Conservation (phyloP, 495 filamentous ascomycete species). For the Sordaria brevicollis region DNA sequence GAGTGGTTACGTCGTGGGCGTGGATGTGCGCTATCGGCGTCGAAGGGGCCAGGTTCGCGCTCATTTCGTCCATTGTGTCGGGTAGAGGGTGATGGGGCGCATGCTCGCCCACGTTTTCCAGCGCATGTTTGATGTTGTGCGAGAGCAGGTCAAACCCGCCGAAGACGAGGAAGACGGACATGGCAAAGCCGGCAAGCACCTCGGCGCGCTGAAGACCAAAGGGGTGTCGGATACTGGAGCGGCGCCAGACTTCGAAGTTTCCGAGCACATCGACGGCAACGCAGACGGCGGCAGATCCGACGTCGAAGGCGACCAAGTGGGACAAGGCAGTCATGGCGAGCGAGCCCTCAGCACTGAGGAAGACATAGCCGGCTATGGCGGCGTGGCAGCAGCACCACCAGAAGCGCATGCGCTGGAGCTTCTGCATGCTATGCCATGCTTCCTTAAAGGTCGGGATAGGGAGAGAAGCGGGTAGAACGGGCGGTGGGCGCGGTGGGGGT, state of each 20-base stretch:
- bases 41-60: neutral
- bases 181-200: conserved; percentile 91
- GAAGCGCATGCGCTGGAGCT: conserved; percentile 69
- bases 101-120: conserved; percentile 48
- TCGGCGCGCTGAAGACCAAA: conserved; percentile 88
- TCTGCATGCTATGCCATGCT: conserved; percentile 74
- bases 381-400: conserved; percentile 89
- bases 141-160: conserved; percentile 93
- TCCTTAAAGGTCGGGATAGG: conserved; percentile 88
- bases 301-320: conserved; percentile 90
- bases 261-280: conserved; percentile 83
- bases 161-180: conserved; percentile 89
- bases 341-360: conserved; percentile 78
- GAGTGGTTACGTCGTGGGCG: conserved; percentile 35
- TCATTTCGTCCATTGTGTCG: conserved; percentile 29
- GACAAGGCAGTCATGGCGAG: conserved; percentile 87
- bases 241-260: conserved; percentile 97
- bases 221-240: conserved; percentile 83
- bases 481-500: conserved; percentile 76
- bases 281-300: conserved; percentile 83
- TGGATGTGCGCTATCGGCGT: neutral
- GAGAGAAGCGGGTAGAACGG: conserved; percentile 83
- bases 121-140: conserved; percentile 81
- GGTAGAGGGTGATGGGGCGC: conserved; percentile 59
- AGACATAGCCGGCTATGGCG: conserved; percentile 66